These are phyloP conservation scores for Pezizomycotina sp. DNA, from an alignment of 2,329 filamentous ascomycete genomes.

Conservation along the genomic window DNA sequence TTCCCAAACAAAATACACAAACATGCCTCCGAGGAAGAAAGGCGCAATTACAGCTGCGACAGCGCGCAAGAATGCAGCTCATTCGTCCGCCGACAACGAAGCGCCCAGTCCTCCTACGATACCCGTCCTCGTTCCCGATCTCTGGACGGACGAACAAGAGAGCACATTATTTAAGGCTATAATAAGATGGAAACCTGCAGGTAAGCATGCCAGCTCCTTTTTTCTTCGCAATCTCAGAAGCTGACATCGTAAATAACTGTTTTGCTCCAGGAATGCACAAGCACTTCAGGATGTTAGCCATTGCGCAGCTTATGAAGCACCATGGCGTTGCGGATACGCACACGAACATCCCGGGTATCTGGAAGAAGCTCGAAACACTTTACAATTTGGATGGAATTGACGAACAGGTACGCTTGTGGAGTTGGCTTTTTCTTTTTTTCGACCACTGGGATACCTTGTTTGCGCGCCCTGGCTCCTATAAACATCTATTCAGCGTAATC, in stretches of 20 bases:
- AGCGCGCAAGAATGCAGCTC: constrained; percentile 22
- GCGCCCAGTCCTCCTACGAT: constrained; percentile 23
- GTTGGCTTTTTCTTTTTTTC: neutral
- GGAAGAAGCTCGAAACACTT: constrained; percentile 65
- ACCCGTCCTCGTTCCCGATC: constrained; percentile 33
- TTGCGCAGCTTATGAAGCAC: constrained; percentile 62
- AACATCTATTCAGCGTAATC: neutral
- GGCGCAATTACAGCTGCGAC: constrained; percentile 4
- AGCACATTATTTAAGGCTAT: constrained; percentile 84
- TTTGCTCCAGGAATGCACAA: constrained; percentile 60
- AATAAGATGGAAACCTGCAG: constrained; percentile 88
- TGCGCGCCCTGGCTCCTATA: neutral
- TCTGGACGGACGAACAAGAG: constrained; percentile 92
- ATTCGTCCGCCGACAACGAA: constrained; percentile 32
- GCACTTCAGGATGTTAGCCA: constrained; percentile 79
- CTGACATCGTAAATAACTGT: constrained; percentile 7
- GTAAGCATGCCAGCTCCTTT: constrained; percentile 32
- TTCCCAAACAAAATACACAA: constrained; percentile 1
- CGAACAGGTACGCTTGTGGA: constrained; percentile 52
- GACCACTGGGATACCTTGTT: neutral
- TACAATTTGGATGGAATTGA: constrained; percentile 80
- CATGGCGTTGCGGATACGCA: constrained; percentile 69
- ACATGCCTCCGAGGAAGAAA: constrained; percentile 17
- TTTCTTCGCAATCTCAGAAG: neutral
- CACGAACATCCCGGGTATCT: constrained; percentile 79